phyloP scores from a whole-genome alignment of 192 early-diverging fungal species.

The Funneliformis geosporum region DNA sequence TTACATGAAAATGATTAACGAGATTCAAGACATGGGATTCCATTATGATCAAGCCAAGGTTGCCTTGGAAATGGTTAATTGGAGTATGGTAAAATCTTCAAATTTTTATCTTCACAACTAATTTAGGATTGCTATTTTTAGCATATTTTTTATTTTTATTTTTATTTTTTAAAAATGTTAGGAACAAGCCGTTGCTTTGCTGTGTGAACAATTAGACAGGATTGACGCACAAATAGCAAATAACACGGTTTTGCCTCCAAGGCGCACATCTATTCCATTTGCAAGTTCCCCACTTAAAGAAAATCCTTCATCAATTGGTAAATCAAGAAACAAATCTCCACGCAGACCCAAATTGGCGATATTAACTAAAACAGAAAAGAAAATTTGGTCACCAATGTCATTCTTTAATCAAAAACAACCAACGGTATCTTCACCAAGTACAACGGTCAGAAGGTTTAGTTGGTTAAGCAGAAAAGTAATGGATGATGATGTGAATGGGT shows the following conservation, averaged over 20 bases:
- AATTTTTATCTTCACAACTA: not conserved
- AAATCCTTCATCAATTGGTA: not conserved
- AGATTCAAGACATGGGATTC: conserved; percentile 75
- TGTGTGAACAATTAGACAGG: conserved; percentile 59
- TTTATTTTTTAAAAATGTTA: conserved; percentile 18
- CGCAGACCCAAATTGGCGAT: conserved; percentile 5
- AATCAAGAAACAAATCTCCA: conserved; percentile 23
- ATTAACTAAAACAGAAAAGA: conserved; percentile 26
- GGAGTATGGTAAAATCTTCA: conserved; percentile 52
- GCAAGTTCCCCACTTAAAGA: conserved; percentile 19
- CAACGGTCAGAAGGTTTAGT: not conserved
- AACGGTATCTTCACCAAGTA: not conserved
- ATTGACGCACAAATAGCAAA: conserved; percentile 49
- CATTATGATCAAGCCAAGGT: conserved; percentile 57
- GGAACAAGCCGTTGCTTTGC: conserved; percentile 60
- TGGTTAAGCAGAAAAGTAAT: not conserved
- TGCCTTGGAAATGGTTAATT: conserved; percentile 56
- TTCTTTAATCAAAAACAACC: conserved; percentile 56
- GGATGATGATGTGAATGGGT: not conserved
- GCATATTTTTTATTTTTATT: not conserved
- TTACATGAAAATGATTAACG: conserved; percentile 40
- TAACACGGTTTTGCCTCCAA: conserved; percentile 34
- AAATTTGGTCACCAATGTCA: conserved; percentile 54
- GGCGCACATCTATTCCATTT: conserved; percentile 29
- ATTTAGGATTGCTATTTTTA: not conserved